phyloP scores from a whole-genome alignment of 352 stramenopile genomes.

The Globisporangium paroecandrum region DNA sequence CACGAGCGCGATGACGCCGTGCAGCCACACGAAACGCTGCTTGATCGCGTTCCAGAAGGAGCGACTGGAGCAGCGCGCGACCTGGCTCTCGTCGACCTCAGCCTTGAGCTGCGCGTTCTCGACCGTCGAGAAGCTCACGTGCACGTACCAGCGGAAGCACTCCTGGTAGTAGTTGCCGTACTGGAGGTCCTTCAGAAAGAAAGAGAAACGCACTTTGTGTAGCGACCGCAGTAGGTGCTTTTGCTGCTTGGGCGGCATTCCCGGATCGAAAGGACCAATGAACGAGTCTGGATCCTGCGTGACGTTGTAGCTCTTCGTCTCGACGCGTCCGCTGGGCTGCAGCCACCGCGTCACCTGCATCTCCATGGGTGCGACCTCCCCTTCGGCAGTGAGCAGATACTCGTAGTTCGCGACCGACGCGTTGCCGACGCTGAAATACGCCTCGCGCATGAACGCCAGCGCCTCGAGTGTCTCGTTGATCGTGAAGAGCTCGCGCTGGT shows the following conservation, averaged over 20 bases:
- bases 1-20: constrained; percentile 51
- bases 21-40: constrained; percentile 75
- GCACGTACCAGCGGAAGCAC: constrained; percentile 81
- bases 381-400: constrained; percentile 31
- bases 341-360: constrained; percentile 33
- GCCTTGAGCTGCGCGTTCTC: constrained; percentile 47
- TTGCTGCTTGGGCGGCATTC: constrained; percentile 30
- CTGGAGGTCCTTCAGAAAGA: constrained; percentile 67
- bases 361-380: constrained; percentile 32
- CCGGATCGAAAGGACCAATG: constrained; percentile 62
- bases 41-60: constrained; percentile 55
- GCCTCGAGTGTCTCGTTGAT: constrained; percentile 69
- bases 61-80: constrained; percentile 43
- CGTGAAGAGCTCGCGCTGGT: constrained; percentile 66
- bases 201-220: constrained; percentile 36
- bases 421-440: constrained; percentile 75
- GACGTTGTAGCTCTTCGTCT: constrained; percentile 46
- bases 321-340: constrained; percentile 28
- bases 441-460: constrained; percentile 61
- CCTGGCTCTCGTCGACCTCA: constrained; percentile 55
- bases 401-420: constrained; percentile 81
- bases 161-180: constrained; percentile 77
- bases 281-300: constrained; percentile 18
- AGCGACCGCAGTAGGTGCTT: constrained; percentile 55
- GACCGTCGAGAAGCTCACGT: constrained; percentile 45